Base-by-base conservation (phyloP, 371 early-diverging fungal genomes). In the Apophysomyces sp. region DNA sequence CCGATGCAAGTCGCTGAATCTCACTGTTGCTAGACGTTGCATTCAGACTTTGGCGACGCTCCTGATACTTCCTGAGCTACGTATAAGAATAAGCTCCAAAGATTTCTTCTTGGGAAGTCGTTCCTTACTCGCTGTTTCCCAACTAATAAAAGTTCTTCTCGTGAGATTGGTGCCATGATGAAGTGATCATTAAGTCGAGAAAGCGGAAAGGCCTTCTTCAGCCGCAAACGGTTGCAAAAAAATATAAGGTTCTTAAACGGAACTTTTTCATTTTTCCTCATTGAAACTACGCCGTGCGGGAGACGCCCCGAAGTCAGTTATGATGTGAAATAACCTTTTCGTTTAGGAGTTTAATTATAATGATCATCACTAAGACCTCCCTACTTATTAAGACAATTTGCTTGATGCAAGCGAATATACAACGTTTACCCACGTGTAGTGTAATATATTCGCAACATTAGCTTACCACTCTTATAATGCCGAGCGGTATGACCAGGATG, bases 11-110 rank as follows among this genome's bases (percentile, higher is more conserved):
- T 15, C 7, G 41, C 6, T 6, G 41, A 16, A 15, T n/a, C 49
- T 21, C 21, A 21, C 4, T 21, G 24, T 21, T 7, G 21, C 9
- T 21, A 6, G 41, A 15, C 13, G n/a, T 7, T 1, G 9, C n/a
- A 21, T 44, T 44, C 49, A 44, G 8, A 44, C 49, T 44, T 44
- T 21, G 16, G 49, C 49, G 49, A 8, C 49, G 49, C 11, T 44
- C 49, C 24, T 59, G 59, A 11, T 51, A 59, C 32, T 44, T 59
- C 51, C 29, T 59, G 9, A 59, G 59, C 59, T 59, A 59, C 29
- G 59, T 31, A 44, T 31, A 58, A 27, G 31, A 15, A 12, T 8
- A 31, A 59, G 18, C 30, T 26, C 13, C 24, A 16, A 52, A 4
- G n/a, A 1, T 31, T 44, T 31, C 6, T 8, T 30, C 21, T n/a